These are phyloP conservation scores for Lipomyces chichibuensis DNA, from an alignment of 805 yeast genomes.

Conservation along the genomic window DNA sequence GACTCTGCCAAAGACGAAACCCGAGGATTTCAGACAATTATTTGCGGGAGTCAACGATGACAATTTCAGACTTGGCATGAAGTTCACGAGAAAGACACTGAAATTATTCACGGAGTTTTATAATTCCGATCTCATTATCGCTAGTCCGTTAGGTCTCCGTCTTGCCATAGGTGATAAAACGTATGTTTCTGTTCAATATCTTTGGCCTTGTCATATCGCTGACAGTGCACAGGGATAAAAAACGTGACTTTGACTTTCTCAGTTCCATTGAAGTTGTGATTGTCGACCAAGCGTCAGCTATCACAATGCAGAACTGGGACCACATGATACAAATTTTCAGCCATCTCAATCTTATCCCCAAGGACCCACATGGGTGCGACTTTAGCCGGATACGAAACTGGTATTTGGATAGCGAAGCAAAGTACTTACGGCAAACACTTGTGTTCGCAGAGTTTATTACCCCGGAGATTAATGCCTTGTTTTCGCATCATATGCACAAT, in stretches of 20 bases:
- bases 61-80: slow-evolving; percentile 86
- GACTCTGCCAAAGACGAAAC: slow-evolving; percentile 59
- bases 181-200: slow-evolving; percentile 15
- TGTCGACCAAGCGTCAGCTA: slow-evolving; percentile 80
- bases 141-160: slow-evolving; percentile 88
- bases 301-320: slow-evolving; percentile 92
- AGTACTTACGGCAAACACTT: slow-evolving; percentile 73
- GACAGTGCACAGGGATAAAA: slow-evolving; percentile 45
- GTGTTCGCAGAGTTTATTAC: slow-evolving; percentile 75
- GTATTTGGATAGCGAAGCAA: slow-evolving; percentile 83
- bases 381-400: slow-evolving; percentile 90
- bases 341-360: slow-evolving; percentile 75
- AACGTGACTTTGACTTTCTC: slow-evolving; percentile 76
- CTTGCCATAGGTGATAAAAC: slow-evolving; percentile 71
- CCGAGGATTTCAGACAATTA: slow-evolving; percentile 76
- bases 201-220: slow-evolving; percentile 1
- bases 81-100: slow-evolving; percentile 83
- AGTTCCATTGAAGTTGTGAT: slow-evolving; percentile 84
- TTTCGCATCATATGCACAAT: slow-evolving; percentile 46
- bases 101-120: slow-evolving; percentile 84
- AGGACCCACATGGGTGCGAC: slow-evolving; percentile 79
- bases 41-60: slow-evolving; percentile 92
- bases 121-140: slow-evolving; percentile 81
- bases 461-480: slow-evolving; percentile 75
- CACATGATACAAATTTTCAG: slow-evolving; percentile 71